Evolutionary conservation across 164 flowering plant genomes (phyloP).

Genomic region (Kingdonia uniflora): DNA sequence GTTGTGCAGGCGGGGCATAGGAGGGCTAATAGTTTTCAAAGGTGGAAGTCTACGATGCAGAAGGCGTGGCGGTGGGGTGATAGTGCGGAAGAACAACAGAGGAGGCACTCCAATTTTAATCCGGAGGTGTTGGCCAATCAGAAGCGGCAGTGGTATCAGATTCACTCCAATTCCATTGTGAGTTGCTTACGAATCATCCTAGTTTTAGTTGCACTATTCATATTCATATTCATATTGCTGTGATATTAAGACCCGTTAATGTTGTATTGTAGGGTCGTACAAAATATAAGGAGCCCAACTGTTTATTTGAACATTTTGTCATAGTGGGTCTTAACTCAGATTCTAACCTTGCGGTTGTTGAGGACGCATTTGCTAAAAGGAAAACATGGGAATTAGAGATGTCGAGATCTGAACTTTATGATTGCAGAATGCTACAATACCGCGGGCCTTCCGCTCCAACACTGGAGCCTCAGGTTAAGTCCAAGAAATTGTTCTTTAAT

Average conservation of each 20-base stretch:
- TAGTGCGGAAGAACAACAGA: slow-evolving; percentile 7
- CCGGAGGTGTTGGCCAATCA: slow-evolving; percentile 89
- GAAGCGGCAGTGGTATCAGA: slow-evolving; percentile 89
- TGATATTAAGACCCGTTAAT: no score
- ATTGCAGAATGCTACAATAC: slow-evolving; percentile 27
- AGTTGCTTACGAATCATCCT: slow-evolving; percentile 8
- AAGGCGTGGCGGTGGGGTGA: slow-evolving; percentile 67
- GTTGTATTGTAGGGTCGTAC: slow-evolving; percentile 31
- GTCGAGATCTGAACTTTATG: slow-evolving; percentile 31
- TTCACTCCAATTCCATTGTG: slow-evolving; percentile 59
- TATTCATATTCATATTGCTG: not conserved
- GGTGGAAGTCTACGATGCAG: slow-evolving; percentile 59
- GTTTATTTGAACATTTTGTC: slow-evolving; percentile 82
- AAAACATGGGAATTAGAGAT: slow-evolving; percentile 70
- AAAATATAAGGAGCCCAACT: slow-evolving; percentile 59
- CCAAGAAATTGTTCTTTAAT: no score
- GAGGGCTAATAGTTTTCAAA: slow-evolving; percentile 49
- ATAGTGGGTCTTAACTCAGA: slow-evolving; percentile 79
- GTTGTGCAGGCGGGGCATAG: slow-evolving; percentile 13
- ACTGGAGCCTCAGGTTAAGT: slow-evolving; percentile 77
- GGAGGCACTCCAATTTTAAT: slow-evolving; percentile 36
- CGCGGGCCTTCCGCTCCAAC: slow-evolving; percentile 44
- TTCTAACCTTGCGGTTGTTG: slow-evolving; percentile 66
- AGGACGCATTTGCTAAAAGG: slow-evolving; percentile 61
- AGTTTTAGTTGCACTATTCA: not conserved